Base-by-base conservation (phyloP, 2,329 filamentous ascomycete species). In the Calonectria honghensis region DNA sequence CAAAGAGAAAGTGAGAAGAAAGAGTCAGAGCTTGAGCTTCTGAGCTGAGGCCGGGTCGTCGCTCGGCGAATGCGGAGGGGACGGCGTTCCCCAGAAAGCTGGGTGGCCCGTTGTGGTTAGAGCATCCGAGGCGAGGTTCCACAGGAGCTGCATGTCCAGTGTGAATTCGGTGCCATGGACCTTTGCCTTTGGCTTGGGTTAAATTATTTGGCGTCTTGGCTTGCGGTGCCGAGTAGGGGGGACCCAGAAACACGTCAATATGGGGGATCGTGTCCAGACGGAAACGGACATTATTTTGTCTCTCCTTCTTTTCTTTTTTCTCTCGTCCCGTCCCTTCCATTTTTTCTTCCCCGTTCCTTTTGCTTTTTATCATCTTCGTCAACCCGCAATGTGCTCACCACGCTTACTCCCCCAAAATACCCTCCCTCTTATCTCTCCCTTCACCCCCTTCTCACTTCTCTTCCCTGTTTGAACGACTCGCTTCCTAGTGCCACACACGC, bases 51-150 rank as follows among this genome's bases (percentile, higher is more conserved):
- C 45, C 64, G 70, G 69, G 59, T 27, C 61, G 37, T 70, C 59
- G 69, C 35, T n/a, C 39, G 14, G 64, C 64, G 52, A 69, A 73
- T 69, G 66, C 66, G 71, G 32, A 35, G 71, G 70, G 59, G 67
- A 20, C 72, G 66, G 59, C 72, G 66, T 66, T 73, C 72, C 72
- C 72, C 67, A 73, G 72, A 41, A 73, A 66, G 37, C 20, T 69
- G 61, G 29, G 37, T 29, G 35, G 32, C 72, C 39, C 32, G n/a
- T 61, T 59, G 16, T 2, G 63, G 66, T 50, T 70, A 73, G 66
- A 70, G 41, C 59, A 70, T 70, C 72, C 72, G 72, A 70, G 67
- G 14, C 9, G 51, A 54, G 70, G 57, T 41, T 32, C 71, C 39
- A 64, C 59, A n/a, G 50, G 24, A 68, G 66, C 20, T 41, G 71